Evolutionary conservation across 176 grass and related monocot genomes (phyloP), one percentile per base, ranked within the genome.

Genomic region (Triticum urartu): DNA sequence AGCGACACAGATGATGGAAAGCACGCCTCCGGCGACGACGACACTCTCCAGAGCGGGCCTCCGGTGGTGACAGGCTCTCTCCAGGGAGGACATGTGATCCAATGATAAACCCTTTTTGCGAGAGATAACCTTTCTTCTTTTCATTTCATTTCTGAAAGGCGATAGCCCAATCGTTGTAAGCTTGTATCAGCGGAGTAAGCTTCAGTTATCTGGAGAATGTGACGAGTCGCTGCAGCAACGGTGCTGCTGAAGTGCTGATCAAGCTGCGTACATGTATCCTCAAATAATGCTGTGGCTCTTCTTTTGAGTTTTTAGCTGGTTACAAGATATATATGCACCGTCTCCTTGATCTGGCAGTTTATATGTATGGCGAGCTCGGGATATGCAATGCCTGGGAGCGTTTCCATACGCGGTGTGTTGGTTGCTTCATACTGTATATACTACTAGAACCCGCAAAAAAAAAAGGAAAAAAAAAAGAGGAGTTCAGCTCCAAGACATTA

Each of bases 1-100:
- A 75, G 91, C 78, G 85, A 78, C 86, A 21, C 81, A 89, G 64
- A 68, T 91, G 68, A 89, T 94, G 84, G 33, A 92, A 6, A 17
- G 9, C 17, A 73, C 65, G 18, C 18, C 79, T 81, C 65, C 36
- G 11, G 88, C 60, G 67, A 17, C 8, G 65, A 34, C 34, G 34
- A 4, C 14, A 68, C 6, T 68, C 12, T 68, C 65, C 65, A 17
- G 65, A 6, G 67, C 18, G 18, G 6, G 7, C 54, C 54, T 58
- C 18, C 17, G 54, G 54, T 58, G 54, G 54, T 21, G 54, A 58
- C 54, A 3, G 18, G 21, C 54, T 50, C 42, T 8, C 47, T 18
- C 50, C 50, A 54, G 50, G 15, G 50, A 54, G 50, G 50, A 21
- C 67, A 69, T 70, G 33, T 38, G 5, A 70, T 35, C 30, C 65